phyloP scores from a whole-genome alignment of 306 rosid species.

The Glycine soja region DNA sequence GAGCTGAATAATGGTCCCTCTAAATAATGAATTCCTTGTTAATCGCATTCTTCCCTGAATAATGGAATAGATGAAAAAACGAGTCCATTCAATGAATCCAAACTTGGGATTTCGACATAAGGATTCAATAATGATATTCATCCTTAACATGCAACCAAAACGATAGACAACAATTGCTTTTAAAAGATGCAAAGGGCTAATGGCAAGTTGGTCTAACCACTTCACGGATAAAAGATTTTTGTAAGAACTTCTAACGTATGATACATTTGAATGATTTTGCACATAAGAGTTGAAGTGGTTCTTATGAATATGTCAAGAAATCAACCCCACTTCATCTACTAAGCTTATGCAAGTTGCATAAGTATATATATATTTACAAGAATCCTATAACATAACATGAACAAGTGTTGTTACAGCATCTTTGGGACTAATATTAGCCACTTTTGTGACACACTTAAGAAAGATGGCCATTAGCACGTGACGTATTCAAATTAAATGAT shows the following conservation, averaged over 20 bases:
- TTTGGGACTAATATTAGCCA: constrained; percentile 32
- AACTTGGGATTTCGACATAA: neutral
- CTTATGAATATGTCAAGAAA: neutral
- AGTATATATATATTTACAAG: constrained; percentile 8
- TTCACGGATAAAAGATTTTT: neutral
- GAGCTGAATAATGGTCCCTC: constrained; percentile 8
- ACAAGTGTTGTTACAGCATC: constrained; percentile 32
- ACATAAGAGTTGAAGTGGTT: neutral
- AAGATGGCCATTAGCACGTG: constrained; percentile 38
- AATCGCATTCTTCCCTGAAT: neutral
- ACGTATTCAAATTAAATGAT: constrained; percentile 37
- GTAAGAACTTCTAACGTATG: neutral
- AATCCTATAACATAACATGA: constrained; percentile 45
- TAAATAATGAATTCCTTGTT: neutral
- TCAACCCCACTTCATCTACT: neutral
- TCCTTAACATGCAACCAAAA: neutral
- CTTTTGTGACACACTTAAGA: constrained; percentile 6
- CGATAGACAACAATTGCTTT: no score
- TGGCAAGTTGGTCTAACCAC: constrained; percentile 1
- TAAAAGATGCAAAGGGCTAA: neutral
- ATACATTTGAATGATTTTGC: constrained; percentile 4
- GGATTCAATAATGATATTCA: constrained; percentile 11
- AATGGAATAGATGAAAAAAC: neutral
- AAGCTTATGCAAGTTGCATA: constrained; percentile 25
- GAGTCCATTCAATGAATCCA: constrained; percentile 3